Evolutionary conservation across 208 protist species (phyloP).

Genomic region (Leishmania aethiopica): DNA sequence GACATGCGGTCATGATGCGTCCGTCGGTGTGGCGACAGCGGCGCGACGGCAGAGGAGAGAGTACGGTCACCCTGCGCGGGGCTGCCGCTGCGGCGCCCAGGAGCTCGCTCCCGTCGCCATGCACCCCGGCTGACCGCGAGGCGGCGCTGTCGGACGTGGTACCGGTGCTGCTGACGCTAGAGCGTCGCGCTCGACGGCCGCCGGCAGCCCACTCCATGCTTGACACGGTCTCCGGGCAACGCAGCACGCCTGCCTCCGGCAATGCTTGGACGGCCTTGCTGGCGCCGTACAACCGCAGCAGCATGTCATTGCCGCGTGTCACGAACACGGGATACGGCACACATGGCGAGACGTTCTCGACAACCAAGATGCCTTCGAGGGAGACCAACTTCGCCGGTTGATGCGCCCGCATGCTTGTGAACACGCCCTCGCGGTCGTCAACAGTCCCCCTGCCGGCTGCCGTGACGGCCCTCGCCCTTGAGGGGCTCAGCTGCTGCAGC

Average conservation of each 20-base stretch:
- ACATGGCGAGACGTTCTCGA: constrained; percentile 42
- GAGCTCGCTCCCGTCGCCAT: background rate
- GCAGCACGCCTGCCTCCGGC: constrained; percentile 57
- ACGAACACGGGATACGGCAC: constrained; percentile 52
- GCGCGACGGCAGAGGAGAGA: background rate
- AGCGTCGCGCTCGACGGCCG: constrained; percentile 30
- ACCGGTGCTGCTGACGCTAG: constrained; percentile 13
- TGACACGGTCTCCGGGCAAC: constrained; percentile 57
- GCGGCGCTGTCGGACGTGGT: constrained; percentile 4
- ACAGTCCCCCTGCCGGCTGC: constrained; percentile 18
- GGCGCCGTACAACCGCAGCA: constrained; percentile 68
- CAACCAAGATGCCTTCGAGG: constrained; percentile 38
- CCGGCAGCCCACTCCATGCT: constrained; percentile 67
- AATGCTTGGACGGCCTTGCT: constrained; percentile 57
- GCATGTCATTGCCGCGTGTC: constrained; percentile 62
- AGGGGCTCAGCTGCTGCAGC: constrained; percentile 25
- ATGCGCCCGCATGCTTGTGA: constrained; percentile 12
- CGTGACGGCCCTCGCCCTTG: background rate
- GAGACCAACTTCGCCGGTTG: constrained; percentile 21
- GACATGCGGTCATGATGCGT: constrained; percentile 7
- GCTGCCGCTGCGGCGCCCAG: background rate
- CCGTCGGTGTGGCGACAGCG: background rate
- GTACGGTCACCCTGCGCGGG: background rate
- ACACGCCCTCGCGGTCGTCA: background rate
- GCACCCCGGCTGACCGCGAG: background rate